A percentile compares a stretch with the other conserved stretches of the same genome.
phyloP scores from a whole-genome alignment of 2,329 filamentous ascomycete genomes.

The Talaromyces atroroseus region DNA sequence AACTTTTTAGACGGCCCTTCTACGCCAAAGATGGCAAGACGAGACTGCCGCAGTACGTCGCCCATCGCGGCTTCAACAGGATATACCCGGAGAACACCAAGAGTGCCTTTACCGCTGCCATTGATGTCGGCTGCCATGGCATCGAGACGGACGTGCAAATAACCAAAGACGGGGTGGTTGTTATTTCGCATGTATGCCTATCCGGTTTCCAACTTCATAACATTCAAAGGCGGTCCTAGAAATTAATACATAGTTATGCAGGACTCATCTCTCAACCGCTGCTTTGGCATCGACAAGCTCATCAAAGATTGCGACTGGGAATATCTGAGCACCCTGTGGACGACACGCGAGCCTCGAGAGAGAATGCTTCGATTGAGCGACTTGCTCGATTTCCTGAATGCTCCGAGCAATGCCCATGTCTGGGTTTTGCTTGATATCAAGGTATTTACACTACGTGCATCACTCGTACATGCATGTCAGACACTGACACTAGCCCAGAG shows the following conservation, averaged over 20 bases:
- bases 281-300: conserved; percentile 68
- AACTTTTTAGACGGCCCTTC: conserved; percentile 6
- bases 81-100: conserved; percentile 81
- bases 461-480: background rate
- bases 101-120: conserved; percentile 67
- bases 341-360: conserved; percentile 61
- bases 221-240: background rate
- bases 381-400: conserved; percentile 64
- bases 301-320: conserved; percentile 73
- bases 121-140: conserved; percentile 69
- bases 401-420: conserved; percentile 59
- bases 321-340: conserved; percentile 64
- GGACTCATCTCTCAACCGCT: conserved; percentile 72
- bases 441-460: conserved; percentile 38
- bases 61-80: conserved; percentile 54
- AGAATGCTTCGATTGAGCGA: conserved; percentile 70
- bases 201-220: background rate
- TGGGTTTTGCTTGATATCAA: conserved; percentile 91
- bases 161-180: conserved; percentile 73
- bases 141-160: conserved; percentile 87
- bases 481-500: conserved; percentile 14
- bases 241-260: conserved; percentile 27
- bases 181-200: conserved; percentile 66
- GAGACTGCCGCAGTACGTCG: conserved; percentile 33
- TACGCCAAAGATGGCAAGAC: conserved; percentile 10